Evolutionary conservation across 2,329 filamentous ascomycete species (phyloP), one percentile per base, ranked within the genome.

Genomic region (Anisogramma anomala): DNA sequence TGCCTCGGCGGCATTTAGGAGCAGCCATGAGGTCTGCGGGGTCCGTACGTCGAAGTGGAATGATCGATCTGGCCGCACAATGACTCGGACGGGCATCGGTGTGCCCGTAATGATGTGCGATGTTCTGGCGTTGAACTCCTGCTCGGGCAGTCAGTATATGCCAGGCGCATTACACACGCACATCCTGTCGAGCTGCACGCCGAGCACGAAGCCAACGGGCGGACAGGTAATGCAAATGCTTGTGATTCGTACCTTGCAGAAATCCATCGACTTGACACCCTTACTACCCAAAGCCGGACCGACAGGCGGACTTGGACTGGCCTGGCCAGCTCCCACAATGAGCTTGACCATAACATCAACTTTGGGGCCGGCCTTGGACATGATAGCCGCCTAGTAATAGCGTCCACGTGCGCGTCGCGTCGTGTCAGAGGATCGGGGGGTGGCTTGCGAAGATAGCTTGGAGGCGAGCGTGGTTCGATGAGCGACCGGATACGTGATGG

Each of bases 201-300:
- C n/a, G 13, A 30, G 6, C 7, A 33, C 25, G n/a, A 39, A 43
- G 35, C 31, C 10, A 7, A 19, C 20, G 39, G 25, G 35, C 20
- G 17, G 13, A 13, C 39, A 17, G 23, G 3, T 28, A 15, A 6
- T n/a, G 27, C 20, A 58, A 43, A 60, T 8, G n/a, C n/a, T n/a
- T n/a, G n/a, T n/a, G n/a, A 9, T 37, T 34, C 61, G 47, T 47
- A 94, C 89, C 74, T 96, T 96, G 78, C 91, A 96, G 62, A 96
- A 98, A 66, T 98, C 91, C 82, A 98, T 98, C 44, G 84, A 93
- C 71, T 98, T 98, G 48, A 98, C 84, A 71, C 91, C 91, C 70
- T 95, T 96, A 62, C 82, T 89, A 66, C 91, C 91, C 50, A 98
- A 74, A 40, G 91, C 91, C 44, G 91, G 91, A 70, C 91, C 91